Evolutionary conservation across 257 asterid species (phyloP).

Genomic region (Nicotiana paniculata): DNA sequence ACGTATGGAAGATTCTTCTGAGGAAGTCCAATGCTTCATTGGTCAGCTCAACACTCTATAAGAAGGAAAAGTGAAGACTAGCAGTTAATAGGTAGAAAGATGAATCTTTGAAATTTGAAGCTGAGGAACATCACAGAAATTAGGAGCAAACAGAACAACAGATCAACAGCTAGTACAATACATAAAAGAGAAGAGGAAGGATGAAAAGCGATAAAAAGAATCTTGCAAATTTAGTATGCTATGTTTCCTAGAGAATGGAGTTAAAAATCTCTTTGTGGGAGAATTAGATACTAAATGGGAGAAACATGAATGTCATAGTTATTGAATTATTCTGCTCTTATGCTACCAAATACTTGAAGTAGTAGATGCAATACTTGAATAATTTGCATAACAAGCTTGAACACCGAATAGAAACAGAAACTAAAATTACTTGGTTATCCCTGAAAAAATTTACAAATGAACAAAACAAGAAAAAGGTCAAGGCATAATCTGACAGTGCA

Average conservation of each 20-base stretch:
- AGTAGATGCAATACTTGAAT: not conserved
- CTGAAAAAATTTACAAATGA: not conserved
- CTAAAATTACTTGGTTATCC: not conserved
- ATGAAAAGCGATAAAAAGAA: not conserved
- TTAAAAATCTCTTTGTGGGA: not conserved
- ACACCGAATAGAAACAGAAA: not conserved
- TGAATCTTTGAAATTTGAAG: not conserved
- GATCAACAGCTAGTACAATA: not conserved
- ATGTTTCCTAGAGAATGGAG: not conserved
- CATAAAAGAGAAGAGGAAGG: not conserved
- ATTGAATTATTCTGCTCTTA: not conserved
- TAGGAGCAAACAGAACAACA: not conserved
- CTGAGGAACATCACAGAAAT: not conserved
- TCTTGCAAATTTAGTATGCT: not conserved
- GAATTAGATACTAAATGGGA: not conserved
- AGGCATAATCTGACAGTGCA: not conserved
- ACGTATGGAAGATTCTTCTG: slow-evolving; percentile 58
- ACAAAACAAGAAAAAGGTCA: not conserved
- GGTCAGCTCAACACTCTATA: slow-evolving; percentile 89
- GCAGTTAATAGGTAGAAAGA: not conserved
- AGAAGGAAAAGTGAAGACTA: not conserved
- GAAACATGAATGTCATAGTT: not conserved
- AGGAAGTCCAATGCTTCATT: slow-evolving; percentile 85
- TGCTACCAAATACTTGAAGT: not conserved
- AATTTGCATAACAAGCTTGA: not conserved